Evolutionary conservation across 2,329 filamentous ascomycete genomes (phyloP), one percentile per base, ranked within the genome.

Genomic region (Exserohilum rostratum): DNA sequence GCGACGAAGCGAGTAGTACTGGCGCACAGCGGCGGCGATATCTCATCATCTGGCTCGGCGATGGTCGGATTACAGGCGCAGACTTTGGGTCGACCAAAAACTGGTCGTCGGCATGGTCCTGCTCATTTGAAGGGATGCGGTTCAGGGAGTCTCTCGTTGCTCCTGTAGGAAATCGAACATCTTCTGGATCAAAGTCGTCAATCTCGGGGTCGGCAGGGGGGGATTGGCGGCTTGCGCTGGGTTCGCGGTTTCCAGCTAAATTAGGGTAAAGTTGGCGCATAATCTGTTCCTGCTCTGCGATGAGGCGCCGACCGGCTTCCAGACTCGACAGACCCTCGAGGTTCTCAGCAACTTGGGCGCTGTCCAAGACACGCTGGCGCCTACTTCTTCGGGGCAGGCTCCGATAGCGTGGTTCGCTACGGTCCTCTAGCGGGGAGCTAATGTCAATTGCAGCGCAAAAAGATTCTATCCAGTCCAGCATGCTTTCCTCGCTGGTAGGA

Each of bases 391-490:
- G 71, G 5, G 80, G 80, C 12, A 82, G 70, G 47, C 79, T 82
- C 45, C 78, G 76, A 56, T 79, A 79, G 44, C 76, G 70, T 13
- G 75, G 75, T 50, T 77, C 75, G 50, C 70, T 77, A 42, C 90
- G 84, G 61, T 91, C 89, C 62, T 92, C 89, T 34, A 91, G 81
- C 1, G 88, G 85, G 0, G 84, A 79, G 11, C 88, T 85, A 17
- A 92, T 83, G 66, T 90, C 87, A 55, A 92, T 89, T 42, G 87
- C 88, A n/a, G 87, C 87, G 65, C 87, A 89, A 34, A 76, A 77
- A 2, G 80, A 79, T 66, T 90, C 86, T 2, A 91, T 76, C 87
- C 89, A 90, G 45, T 82, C 81, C 57, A 90, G 80, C 70, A 91
- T 89, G 0, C 81, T 84, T 51, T 85, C 82, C 48, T 90, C 78